These are phyloP conservation scores for Curvularia hawaiiensis DNA, from an alignment of 2,329 filamentous ascomycete genomes.

Conservation along the genomic window DNA sequence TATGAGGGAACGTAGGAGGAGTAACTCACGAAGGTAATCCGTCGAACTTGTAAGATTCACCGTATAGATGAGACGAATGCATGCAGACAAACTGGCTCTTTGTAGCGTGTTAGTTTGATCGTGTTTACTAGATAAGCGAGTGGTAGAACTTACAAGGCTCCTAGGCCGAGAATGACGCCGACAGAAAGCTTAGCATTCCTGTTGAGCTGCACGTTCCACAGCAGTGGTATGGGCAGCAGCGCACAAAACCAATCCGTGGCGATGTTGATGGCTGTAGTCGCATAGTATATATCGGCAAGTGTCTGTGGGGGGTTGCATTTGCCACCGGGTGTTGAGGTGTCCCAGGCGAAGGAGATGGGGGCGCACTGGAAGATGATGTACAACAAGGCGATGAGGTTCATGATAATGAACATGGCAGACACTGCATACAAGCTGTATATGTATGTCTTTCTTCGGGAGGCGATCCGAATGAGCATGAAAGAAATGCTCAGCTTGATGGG, in stretches of 20 bases:
- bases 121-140: constrained; percentile 7
- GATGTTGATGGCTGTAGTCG: constrained; percentile 14
- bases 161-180: constrained; percentile 15
- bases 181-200: constrained; percentile 16
- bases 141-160: constrained; percentile 13
- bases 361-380: constrained; percentile 16
- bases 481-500: constrained; percentile 17
- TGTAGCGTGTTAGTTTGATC: constrained; percentile 5
- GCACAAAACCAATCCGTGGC: constrained; percentile 17
- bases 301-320: constrained; percentile 13
- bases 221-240: constrained; percentile 12
- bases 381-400: constrained; percentile 14
- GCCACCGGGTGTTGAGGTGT: constrained; percentile 13
- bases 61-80: constrained; percentile 14
- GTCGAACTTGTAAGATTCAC: constrained; percentile 11
- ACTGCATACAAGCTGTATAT: constrained; percentile 12
- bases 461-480: constrained; percentile 15
- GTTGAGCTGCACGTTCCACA: constrained; percentile 16
- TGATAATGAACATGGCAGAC: constrained; percentile 13
- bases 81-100: constrained; percentile 15
- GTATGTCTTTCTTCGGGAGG: constrained; percentile 6
- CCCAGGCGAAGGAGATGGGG: constrained; percentile 13
- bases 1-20: background rate
- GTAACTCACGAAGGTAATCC: constrained; percentile 11
- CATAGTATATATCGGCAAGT: constrained; percentile 14